Conservation (phyloP, 108 stramenopile genomes). For the Skeletonema marinoi region DNA sequence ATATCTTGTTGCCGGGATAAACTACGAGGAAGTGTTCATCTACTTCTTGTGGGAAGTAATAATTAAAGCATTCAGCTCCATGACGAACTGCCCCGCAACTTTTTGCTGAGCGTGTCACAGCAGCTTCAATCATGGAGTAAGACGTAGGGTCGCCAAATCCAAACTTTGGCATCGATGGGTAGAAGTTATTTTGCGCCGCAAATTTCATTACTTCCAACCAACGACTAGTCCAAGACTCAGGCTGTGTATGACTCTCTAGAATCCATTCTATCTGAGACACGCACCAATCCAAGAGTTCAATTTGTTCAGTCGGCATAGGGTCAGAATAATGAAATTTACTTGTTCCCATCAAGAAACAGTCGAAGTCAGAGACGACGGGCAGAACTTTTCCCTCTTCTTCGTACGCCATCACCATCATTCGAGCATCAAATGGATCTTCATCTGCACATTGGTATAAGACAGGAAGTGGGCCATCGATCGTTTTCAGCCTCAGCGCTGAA, state of each 20-base stretch:
- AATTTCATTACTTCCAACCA: slow-evolving; percentile 55
- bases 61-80: slow-evolving; percentile 73
- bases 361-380: slow-evolving; percentile 64
- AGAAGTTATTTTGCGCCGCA: slow-evolving; percentile 26
- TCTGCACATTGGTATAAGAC: slow-evolving; percentile 45
- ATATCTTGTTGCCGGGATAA: slow-evolving; percentile 27
- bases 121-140: slow-evolving; percentile 46
- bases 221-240: slow-evolving; percentile 54
- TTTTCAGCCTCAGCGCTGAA: slow-evolving; percentile 21
- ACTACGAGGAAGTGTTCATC: slow-evolving; percentile 59
- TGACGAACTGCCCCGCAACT: slow-evolving; percentile 58
- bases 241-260: slow-evolving; percentile 27
- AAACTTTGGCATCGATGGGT: slow-evolving; percentile 45
- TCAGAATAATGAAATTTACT: slow-evolving; percentile 37
- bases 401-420: slow-evolving; percentile 55
- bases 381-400: slow-evolving; percentile 56
- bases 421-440: slow-evolving; percentile 48
- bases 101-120: slow-evolving; percentile 23
- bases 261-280: slow-evolving; percentile 42
- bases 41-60: slow-evolving; percentile 64
- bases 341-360: slow-evolving; percentile 59
- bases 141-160: slow-evolving; percentile 64
- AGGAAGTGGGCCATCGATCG: slow-evolving; percentile 20
- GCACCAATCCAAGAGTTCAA: slow-evolving; percentile 52
- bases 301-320: slow-evolving; percentile 47